Evolutionary conservation across 2,329 filamentous ascomycete species (phyloP).

Genomic region (Huntiella omanensis): DNA sequence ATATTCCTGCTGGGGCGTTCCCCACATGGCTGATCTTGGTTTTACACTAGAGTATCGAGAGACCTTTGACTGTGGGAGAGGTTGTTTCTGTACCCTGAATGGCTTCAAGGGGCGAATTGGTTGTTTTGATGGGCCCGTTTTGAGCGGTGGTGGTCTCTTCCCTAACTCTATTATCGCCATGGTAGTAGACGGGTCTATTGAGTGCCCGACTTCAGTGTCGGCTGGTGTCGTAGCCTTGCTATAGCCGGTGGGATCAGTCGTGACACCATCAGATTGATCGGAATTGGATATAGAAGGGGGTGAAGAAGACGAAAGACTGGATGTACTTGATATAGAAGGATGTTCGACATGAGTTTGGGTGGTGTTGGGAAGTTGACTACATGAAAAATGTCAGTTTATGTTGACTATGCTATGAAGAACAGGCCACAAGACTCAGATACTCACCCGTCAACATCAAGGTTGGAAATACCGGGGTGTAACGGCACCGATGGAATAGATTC

Average conservation of each 20-base stretch:
- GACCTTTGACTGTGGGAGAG: neutral
- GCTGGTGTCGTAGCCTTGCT: constrained; percentile 46
- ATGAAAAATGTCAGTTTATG: neutral
- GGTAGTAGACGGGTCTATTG: neutral
- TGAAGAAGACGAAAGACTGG: constrained; percentile 2
- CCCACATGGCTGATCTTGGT: constrained; percentile 63
- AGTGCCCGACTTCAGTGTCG: constrained; percentile 19
- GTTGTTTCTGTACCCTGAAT: neutral
- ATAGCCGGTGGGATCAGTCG: constrained; percentile 32
- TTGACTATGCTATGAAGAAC: neutral
- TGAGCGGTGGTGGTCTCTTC: neutral
- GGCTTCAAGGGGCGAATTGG: neutral
- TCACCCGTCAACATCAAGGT: neutral
- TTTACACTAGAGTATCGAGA: constrained; percentile 12
- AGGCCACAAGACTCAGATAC: neutral
- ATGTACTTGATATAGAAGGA: neutral
- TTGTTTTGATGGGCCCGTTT: neutral
- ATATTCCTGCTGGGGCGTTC: constrained; percentile 56
- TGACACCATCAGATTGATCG: constrained; percentile 37
- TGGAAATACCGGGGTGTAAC: neutral
- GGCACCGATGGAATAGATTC: neutral
- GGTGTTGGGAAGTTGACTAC: neutral
- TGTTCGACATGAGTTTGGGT: neutral
- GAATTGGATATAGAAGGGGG: constrained; percentile 30
- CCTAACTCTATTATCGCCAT: neutral